Evolutionary conservation across 331 rosid genomes (phyloP).

Genomic region (Phaseolus coccineus): DNA sequence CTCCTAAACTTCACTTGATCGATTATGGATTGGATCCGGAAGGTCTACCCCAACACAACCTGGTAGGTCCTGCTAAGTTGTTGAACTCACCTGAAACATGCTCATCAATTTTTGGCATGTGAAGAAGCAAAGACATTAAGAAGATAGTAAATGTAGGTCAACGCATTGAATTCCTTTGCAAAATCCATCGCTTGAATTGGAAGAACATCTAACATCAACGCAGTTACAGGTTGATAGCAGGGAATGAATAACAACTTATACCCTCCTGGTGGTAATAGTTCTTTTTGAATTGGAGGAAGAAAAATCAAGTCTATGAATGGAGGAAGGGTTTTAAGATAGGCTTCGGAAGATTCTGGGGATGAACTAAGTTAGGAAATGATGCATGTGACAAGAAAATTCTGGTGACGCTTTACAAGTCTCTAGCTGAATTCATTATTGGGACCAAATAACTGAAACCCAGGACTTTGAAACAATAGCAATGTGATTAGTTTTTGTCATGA

Average conservation of each 20-base stretch:
- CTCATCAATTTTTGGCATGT: slow-evolving; percentile 37
- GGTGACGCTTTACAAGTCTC: slow-evolving; percentile 43
- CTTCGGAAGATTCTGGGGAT: slow-evolving; percentile 43
- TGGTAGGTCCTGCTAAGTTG: slow-evolving; percentile 35
- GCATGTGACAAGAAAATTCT: slow-evolving; percentile 51
- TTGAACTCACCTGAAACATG: not conserved
- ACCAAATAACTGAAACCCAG: slow-evolving; percentile 60
- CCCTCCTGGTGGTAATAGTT: slow-evolving; percentile 27
- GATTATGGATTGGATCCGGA: slow-evolving; percentile 2
- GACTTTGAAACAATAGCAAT: slow-evolving; percentile 50
- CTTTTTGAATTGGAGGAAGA: slow-evolving; percentile 52
- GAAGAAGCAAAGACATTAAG: not conserved
- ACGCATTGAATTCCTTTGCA: slow-evolving; percentile 45
- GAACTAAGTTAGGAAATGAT: slow-evolving; percentile 55
- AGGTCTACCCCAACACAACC: slow-evolving; percentile 51
- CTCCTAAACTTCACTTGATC: slow-evolving; percentile 33
- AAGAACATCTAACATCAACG: slow-evolving; percentile 39
- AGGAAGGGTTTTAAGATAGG: slow-evolving; percentile 54
- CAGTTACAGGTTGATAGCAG: slow-evolving; percentile 39
- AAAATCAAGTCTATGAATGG: slow-evolving; percentile 40
- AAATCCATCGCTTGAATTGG: slow-evolving; percentile 34
- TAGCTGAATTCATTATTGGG: slow-evolving; percentile 59
- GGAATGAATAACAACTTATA: slow-evolving; percentile 31
- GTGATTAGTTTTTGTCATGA: slow-evolving; percentile 42
- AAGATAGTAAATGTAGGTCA: slow-evolving; percentile 45